Conservation (phyloP, 352 stramenopile species). For the Globisporangium abappressorium region DNA sequence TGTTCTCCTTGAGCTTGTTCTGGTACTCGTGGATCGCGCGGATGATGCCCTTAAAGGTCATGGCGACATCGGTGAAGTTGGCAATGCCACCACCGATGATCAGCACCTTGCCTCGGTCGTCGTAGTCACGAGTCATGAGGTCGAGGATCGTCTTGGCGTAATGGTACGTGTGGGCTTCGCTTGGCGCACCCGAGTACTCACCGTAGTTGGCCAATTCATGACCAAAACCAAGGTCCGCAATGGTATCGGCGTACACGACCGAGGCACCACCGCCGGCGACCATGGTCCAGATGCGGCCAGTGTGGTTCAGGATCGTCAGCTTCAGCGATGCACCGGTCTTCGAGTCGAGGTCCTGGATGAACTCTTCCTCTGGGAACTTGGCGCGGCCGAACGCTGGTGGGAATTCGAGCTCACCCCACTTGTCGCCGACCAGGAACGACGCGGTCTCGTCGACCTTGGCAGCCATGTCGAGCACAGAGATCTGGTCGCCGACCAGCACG, state of each 20-base stretch:
- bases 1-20: constrained; percentile 89
- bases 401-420: constrained; percentile 95
- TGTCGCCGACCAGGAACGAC: constrained; percentile 89
- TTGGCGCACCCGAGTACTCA: constrained; percentile 96
- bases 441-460: constrained; percentile 97
- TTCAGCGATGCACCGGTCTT: constrained; percentile 96
- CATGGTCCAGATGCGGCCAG: constrained; percentile 96
- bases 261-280: constrained; percentile 94
- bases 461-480: constrained; percentile 95
- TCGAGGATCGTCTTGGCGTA: constrained; percentile 96
- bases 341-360: constrained; percentile 93
- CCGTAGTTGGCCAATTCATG: constrained; percentile 97
- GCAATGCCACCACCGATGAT: constrained; percentile 97
- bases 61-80: constrained; percentile 97
- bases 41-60: constrained; percentile 98
- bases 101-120: constrained; percentile 92
- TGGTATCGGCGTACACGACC: constrained; percentile 97
- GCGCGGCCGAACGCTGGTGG: constrained; percentile 94
- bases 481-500: constrained; percentile 89
- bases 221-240: constrained; percentile 92
- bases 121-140: constrained; percentile 92
- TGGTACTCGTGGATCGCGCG: constrained; percentile 92
- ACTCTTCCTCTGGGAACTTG: constrained; percentile 95
- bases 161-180: constrained; percentile 95
- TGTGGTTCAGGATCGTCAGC: constrained; percentile 96